Percentiles rank a stretch among this genome's conserved stretches.
Evolutionary conservation across 345 rosid species (phyloP).

Genomic region (Zanthoxylum bungeanum): DNA sequence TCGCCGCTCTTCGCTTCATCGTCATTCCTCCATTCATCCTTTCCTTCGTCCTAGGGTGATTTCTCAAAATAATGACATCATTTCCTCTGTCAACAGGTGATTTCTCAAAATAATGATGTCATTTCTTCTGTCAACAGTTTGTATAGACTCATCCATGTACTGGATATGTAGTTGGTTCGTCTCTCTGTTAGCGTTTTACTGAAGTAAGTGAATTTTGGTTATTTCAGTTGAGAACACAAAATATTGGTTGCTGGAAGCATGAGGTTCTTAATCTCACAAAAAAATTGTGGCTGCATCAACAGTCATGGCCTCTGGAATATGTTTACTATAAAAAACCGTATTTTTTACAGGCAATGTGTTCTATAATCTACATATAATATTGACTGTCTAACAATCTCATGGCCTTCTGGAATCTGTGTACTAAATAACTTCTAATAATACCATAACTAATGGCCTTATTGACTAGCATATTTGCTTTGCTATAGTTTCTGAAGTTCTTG

Average conservation of each 20-base stretch:
- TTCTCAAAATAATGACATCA: too few relatives aligned
- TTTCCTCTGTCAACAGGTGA: too few relatives aligned
- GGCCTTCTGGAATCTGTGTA: too few relatives aligned
- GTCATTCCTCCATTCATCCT: too few relatives aligned
- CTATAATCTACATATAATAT: neutral
- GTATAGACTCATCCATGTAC: neutral
- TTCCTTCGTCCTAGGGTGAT: too few relatives aligned
- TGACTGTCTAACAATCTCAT: too few relatives aligned
- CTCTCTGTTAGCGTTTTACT: neutral
- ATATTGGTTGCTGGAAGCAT: conserved; percentile 46
- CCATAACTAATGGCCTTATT: neutral
- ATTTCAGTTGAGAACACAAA: conserved; percentile 51
- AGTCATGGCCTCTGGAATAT: conserved; percentile 77
- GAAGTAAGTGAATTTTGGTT: conserved; percentile 6
- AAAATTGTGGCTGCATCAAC: conserved; percentile 79
- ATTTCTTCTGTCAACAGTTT: too few relatives aligned
- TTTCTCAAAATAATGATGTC: too few relatives aligned
- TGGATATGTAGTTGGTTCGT: neutral
- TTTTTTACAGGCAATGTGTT: conserved; percentile 51
- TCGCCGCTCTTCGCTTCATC: too few relatives aligned
- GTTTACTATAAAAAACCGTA: conserved; percentile 67
- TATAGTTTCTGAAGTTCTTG: neutral
- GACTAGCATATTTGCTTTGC: neutral
- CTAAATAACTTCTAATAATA: too few relatives aligned
- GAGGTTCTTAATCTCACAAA: conserved; percentile 82